Evolutionary conservation across 2,329 filamentous ascomycete genomes (phyloP).

Genomic region (Endoconidiophora laricicola): DNA sequence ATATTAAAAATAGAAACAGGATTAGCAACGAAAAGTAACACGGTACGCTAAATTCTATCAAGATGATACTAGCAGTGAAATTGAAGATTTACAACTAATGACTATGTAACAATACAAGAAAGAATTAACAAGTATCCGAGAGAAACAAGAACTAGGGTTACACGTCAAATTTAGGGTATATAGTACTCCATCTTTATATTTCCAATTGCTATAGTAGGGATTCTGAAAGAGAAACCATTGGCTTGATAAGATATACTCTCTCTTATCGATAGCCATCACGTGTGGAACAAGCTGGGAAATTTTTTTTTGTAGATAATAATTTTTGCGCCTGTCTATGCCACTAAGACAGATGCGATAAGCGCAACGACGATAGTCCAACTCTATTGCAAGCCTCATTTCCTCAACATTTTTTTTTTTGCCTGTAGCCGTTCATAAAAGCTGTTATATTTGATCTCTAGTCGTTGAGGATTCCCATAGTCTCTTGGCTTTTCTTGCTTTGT

Average conservation of each 20-base stretch:
- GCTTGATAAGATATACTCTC: slow-evolving; percentile 2
- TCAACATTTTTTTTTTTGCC: not conserved
- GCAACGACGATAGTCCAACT: not conserved
- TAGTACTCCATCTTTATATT: too few relatives aligned
- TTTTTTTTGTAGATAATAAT: slow-evolving; percentile 9
- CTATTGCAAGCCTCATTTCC: not conserved
- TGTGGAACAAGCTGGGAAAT: slow-evolving; percentile 9
- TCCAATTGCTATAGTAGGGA: not conserved
- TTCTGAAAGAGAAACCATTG: slow-evolving; percentile 6
- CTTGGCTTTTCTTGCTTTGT: too few relatives aligned
- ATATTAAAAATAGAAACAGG: too few relatives aligned
- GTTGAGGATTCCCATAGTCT: too few relatives aligned
- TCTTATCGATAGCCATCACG: slow-evolving; percentile 13
- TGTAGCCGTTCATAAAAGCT: not conserved
- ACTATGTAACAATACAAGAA: too few relatives aligned
- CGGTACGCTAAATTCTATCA: too few relatives aligned
- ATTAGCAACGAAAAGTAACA: too few relatives aligned
- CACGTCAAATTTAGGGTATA: too few relatives aligned
- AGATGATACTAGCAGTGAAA: too few relatives aligned
- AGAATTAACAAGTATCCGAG: too few relatives aligned
- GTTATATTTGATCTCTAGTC: not conserved
- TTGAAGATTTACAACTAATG: too few relatives aligned
- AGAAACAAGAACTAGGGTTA: too few relatives aligned
- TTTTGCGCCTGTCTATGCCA: not conserved
- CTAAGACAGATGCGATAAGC: slow-evolving; percentile 6